Evolutionary conservation across 2,329 filamentous ascomycete genomes (phyloP).

Genomic region (Zasmidium cellare): DNA sequence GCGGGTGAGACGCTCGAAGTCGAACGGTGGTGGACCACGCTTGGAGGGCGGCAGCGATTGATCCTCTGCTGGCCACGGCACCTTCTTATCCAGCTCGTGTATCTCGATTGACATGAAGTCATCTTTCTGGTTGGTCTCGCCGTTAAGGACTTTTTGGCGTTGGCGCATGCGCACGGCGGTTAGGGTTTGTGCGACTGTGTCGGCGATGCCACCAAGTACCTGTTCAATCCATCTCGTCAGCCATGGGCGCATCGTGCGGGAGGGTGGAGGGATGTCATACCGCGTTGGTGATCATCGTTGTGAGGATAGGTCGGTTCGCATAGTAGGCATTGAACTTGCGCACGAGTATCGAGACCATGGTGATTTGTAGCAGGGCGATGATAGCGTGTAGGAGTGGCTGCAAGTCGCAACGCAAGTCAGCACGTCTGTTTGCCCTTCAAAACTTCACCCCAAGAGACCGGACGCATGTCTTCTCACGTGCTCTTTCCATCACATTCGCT

Average conservation of each 20-base stretch:
- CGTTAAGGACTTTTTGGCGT: slow-evolving; percentile 46
- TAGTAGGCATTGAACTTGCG: slow-evolving; percentile 94
- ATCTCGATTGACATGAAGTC: slow-evolving; percentile 84
- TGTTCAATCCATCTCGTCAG: slow-evolving; percentile 29
- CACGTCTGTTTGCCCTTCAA: background rate
- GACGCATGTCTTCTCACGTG: background rate
- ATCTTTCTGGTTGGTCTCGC: slow-evolving; percentile 61
- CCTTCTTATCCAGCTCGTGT: slow-evolving; percentile 80
- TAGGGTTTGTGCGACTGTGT: slow-evolving; percentile 92
- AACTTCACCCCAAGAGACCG: background rate
- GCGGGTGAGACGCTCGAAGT: slow-evolving; percentile 89
- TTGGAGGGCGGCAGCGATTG: slow-evolving; percentile 62
- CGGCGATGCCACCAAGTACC: slow-evolving; percentile 89
- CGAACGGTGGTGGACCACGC: slow-evolving; percentile 75
- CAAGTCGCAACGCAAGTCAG: slow-evolving; percentile 15
- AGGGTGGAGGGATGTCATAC: slow-evolving; percentile 51
- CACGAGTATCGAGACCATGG: slow-evolving; percentile 75
- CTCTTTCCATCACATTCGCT: background rate
- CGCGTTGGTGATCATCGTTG: slow-evolving; percentile 98
- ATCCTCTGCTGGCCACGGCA: slow-evolving; percentile 64
- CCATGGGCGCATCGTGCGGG: background rate
- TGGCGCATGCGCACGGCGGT: slow-evolving; percentile 72
- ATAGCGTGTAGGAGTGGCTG: slow-evolving; percentile 88
- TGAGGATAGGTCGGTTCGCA: slow-evolving; percentile 89
- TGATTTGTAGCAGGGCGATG: slow-evolving; percentile 86